Evolutionary conservation across 176 grass and related monocot species (phyloP), one percentile per base, ranked within the genome.

Genomic region (Rhynchospora pubera): DNA sequence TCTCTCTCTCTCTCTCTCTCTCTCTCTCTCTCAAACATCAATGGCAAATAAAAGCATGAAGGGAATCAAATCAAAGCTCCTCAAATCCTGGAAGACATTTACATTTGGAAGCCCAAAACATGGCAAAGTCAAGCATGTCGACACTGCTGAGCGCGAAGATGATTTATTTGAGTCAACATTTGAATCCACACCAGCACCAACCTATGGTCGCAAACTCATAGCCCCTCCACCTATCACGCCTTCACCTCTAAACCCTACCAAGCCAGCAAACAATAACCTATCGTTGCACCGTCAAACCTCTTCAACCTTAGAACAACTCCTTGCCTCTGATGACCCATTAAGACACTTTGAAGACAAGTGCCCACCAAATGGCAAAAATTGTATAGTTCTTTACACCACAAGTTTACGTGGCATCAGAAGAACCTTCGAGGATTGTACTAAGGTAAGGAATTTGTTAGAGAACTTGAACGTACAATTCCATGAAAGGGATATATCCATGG

Each of bases 401-500:
- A 93, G 86, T 67, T 86, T 97, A 61, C 84, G 91, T 62, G 91
- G 93, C 62, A 68, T 97, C 69, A 83, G 93, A 43, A 90, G 85
- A 62, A 97, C 91, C 3, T 97, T 97, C 80, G 86, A 97, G 89
- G 89, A 91, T 68, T 97, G 93, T 79, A 80, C 81, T 63, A 84
- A 50, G 34, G 77, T 97, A 52, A 83, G 84, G 43, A 55, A 86
- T 56, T 78, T 97, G 47, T 87, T 93, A 47, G 88, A 93, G 69
- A 87, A 85, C 80, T 87, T 97, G 57, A 82, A 82, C 66, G 53
- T 84, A 23, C 15, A 82, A 24, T 93, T 93, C 85, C 89, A 93
- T 51, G 93, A 97, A 83, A 87, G 91, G 6, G 93, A 97, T 81
- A 87, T 97, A 46, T 97, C 93, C 61, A 93, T 97, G 93, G 91